phyloP scores from a whole-genome alignment of 768 basidiomycete genomes.

The Tremella yokohamensis region DNA sequence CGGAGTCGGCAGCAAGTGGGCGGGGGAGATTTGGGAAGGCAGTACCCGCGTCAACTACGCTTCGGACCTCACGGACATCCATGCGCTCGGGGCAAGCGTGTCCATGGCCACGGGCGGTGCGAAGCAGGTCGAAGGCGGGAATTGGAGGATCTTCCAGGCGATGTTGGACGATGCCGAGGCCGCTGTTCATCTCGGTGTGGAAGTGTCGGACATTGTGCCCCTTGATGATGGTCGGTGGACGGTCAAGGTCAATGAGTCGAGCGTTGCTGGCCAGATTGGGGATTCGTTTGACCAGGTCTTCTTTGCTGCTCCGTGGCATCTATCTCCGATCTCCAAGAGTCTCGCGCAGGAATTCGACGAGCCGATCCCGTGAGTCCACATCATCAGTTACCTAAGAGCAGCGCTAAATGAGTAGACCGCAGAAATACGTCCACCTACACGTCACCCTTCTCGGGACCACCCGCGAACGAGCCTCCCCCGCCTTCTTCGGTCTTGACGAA shows the following conservation, averaged over 20 bases:
- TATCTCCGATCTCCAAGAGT: conserved; percentile 51
- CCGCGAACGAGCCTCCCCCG: conserved; percentile 59
- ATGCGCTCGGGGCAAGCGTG: conserved; percentile 68
- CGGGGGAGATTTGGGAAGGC: conserved; percentile 71
- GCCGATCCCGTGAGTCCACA: conserved; percentile 53
- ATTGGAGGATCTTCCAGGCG: conserved; percentile 76
- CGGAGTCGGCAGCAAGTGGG: conserved; percentile 61
- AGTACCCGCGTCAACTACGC: conserved; percentile 71
- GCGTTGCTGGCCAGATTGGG: conserved; percentile 7
- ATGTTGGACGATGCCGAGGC: conserved; percentile 72
- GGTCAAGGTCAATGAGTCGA: conserved; percentile 53
- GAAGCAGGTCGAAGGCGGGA: conserved; percentile 68
- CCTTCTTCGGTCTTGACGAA: conserved; percentile 63
- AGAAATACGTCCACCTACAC: conserved; percentile 78
- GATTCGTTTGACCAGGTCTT: conserved; percentile 67
- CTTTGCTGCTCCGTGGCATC: conserved; percentile 80
- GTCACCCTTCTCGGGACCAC: conserved; percentile 86
- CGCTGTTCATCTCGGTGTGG: conserved; percentile 65
- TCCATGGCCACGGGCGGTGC: conserved; percentile 72
- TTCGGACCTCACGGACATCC: conserved; percentile 67
- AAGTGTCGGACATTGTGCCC: conserved; percentile 53
- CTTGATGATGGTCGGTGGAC: conserved; percentile 33
- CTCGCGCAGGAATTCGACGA: conserved; percentile 18
- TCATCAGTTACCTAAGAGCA: conserved; percentile 11
- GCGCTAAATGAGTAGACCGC: conserved; percentile 42